A percentile compares a stretch with the other conserved stretches of the same genome.
Conservation (phyloP, 768 basidiomycete species). For the Boletus sp. region DNA sequence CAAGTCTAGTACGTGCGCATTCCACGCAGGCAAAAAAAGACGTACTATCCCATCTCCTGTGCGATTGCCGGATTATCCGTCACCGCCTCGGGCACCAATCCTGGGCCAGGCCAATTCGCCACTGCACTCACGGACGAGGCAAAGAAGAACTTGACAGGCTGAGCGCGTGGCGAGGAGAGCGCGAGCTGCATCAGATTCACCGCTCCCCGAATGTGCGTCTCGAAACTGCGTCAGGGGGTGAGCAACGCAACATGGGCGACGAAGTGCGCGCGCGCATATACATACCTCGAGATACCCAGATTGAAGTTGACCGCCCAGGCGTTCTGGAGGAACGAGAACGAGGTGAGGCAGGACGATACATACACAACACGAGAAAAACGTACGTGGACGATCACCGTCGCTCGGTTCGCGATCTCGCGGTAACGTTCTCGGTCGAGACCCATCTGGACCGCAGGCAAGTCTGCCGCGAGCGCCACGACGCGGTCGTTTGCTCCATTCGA, state of each 20-base stretch:
- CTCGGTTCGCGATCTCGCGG: slow-evolving; percentile 31
- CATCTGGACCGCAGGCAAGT: slow-evolving; percentile 39
- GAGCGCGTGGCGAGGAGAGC: slow-evolving; percentile 34
- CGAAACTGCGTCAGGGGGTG: slow-evolving; percentile 30
- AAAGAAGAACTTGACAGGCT: slow-evolving; percentile 47
- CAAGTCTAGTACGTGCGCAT: not conserved
- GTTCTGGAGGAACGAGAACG: slow-evolving; percentile 39
- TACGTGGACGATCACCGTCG: slow-evolving; percentile 49
- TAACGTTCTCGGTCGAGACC: slow-evolving; percentile 41
- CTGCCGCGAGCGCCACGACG: slow-evolving; percentile 42
- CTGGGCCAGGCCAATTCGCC: slow-evolving; percentile 20
- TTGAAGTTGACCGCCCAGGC: slow-evolving; percentile 61
- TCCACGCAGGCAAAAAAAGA: no score
- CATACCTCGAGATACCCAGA: slow-evolving; percentile 32
- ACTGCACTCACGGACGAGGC: slow-evolving; percentile 45
- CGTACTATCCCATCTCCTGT: slow-evolving; percentile 35
- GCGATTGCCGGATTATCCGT: slow-evolving; percentile 24
- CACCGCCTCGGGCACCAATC: slow-evolving; percentile 22
- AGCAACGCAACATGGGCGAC: no score
- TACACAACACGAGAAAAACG: not conserved
- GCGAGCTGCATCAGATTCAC: slow-evolving; percentile 50
- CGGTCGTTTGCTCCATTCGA: no score
- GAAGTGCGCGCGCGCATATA: not conserved
- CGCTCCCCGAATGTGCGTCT: slow-evolving; percentile 48
- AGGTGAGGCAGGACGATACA: no score